These are phyloP conservation scores for Sarocladium strictum DNA, from an alignment of 2,329 filamentous ascomycete species.

Conservation along the genomic window DNA sequence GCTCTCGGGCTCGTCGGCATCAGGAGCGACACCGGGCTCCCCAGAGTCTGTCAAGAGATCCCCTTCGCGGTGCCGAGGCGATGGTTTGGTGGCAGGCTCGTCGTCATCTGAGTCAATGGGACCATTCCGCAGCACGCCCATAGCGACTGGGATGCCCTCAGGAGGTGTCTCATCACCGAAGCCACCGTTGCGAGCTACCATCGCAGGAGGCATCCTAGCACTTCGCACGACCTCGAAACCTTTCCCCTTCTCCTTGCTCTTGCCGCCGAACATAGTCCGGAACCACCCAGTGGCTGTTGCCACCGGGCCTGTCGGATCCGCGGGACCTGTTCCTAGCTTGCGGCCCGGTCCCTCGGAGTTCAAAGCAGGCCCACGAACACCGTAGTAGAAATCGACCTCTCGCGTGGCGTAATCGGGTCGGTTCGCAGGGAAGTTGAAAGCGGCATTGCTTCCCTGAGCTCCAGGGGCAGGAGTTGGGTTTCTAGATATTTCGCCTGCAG, in stretches of 20 bases:
- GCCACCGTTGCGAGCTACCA: constrained; percentile 45
- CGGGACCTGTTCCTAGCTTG: constrained; percentile 86
- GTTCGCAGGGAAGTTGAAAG: constrained; percentile 42
- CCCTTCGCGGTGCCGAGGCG: constrained; percentile 21
- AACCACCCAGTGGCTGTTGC: constrained; percentile 89
- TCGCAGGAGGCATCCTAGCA: constrained; percentile 74
- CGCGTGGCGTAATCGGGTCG: constrained; percentile 85
- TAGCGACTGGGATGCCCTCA: constrained; percentile 60
- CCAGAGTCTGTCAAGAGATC: constrained; percentile 41
- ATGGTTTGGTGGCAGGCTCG: constrained; percentile 20
- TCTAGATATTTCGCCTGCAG: constrained; percentile 30
- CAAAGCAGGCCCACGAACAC: constrained; percentile 80
- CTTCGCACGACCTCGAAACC: constrained; percentile 96
- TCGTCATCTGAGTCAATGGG: constrained; percentile 60
- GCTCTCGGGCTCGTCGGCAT: constrained; percentile 34
- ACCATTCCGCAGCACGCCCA: constrained; percentile 51
- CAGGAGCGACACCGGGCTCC: constrained; percentile 38
- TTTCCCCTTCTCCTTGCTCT: constrained; percentile 90
- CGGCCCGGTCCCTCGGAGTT: constrained; percentile 75
- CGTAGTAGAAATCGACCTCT: constrained; percentile 96
- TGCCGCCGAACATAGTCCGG: constrained; percentile 69
- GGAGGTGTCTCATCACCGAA: constrained; percentile 62
- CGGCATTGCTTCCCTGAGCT: constrained; percentile 16
- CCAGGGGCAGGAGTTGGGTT: constrained; percentile 36
- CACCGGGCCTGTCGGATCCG: constrained; percentile 87